Evolutionary conservation across 2,329 filamentous ascomycete species (phyloP).

Genomic region (Claviceps paspali): DNA sequence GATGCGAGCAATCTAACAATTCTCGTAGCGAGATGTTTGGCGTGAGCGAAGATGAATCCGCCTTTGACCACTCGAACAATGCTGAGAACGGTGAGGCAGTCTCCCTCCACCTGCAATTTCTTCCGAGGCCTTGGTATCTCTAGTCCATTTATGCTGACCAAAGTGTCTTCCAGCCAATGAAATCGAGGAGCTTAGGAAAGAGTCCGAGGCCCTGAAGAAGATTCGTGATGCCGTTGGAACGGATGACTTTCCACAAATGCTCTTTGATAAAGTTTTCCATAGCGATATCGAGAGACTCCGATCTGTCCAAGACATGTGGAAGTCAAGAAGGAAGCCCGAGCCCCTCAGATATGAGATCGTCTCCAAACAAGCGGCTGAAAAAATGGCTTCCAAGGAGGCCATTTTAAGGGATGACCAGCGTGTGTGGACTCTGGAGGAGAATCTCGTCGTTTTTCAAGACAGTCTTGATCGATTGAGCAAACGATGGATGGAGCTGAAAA

Average conservation of each 20-base stretch:
- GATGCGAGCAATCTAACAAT: background rate
- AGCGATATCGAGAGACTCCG: conserved; percentile 69
- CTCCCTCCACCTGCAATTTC: background rate
- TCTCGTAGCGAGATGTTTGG: conserved; percentile 62
- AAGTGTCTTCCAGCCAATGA: conserved; percentile 40
- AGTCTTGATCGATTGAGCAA: conserved; percentile 64
- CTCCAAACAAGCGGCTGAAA: conserved; percentile 32
- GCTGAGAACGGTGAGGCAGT: conserved; percentile 52
- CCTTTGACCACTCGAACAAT: conserved; percentile 66
- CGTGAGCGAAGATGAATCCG: conserved; percentile 70
- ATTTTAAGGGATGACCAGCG: conserved; percentile 53
- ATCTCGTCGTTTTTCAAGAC: conserved; percentile 72
- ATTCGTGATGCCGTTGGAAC: conserved; percentile 73
- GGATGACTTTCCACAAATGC: conserved; percentile 55
- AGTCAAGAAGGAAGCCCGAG: conserved; percentile 58
- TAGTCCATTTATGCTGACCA: no score
- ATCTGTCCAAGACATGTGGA: conserved; percentile 96
- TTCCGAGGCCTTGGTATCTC: no score
- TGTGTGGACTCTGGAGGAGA: conserved; percentile 71
- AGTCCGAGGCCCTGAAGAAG: conserved; percentile 67
- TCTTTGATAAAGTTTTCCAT: conserved; percentile 89
- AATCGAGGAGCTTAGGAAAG: conserved; percentile 73
- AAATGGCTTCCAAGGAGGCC: conserved; percentile 35
- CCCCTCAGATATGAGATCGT: conserved; percentile 55
- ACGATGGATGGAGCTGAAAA: conserved; percentile 52